These are phyloP conservation scores for Trichophyton schoenleinii DNA, from an alignment of 2,329 filamentous ascomycete genomes.

Conservation along the genomic window DNA sequence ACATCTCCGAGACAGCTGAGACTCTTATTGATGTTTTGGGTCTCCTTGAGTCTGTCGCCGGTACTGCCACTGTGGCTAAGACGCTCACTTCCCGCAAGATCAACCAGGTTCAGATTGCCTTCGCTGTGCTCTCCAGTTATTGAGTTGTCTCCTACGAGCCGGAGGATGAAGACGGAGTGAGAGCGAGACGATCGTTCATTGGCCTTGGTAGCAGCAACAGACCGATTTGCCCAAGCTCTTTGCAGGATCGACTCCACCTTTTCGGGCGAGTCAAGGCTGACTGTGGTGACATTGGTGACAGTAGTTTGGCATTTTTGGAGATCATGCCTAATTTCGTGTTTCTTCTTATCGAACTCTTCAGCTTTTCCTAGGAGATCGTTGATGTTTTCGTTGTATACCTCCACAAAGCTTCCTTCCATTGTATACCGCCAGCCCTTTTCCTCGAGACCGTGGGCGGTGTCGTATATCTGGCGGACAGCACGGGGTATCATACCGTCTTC, in stretches of 20 bases:
- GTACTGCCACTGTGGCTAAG: conserved; percentile 77
- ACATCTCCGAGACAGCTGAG: conserved; percentile 87
- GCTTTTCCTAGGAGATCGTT: conserved; percentile 72
- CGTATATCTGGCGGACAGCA: conserved; percentile 86
- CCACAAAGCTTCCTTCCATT: conserved; percentile 90
- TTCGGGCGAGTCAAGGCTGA: conserved; percentile 63
- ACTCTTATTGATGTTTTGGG: conserved; percentile 94
- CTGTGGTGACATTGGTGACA: conserved; percentile 66
- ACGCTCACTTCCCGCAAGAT: conserved; percentile 85
- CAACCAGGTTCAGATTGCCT: conserved; percentile 88
- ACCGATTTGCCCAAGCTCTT: conserved; percentile 72
- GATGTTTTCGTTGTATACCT: conserved; percentile 96
- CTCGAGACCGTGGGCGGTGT: conserved; percentile 67
- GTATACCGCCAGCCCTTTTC: conserved; percentile 90
- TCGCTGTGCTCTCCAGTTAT: conserved; percentile 75
- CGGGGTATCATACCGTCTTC: conserved; percentile 88
- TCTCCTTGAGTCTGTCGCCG: conserved; percentile 80
- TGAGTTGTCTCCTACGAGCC: conserved; percentile 52
- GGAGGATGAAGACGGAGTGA: conserved; percentile 90
- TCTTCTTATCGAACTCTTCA: conserved; percentile 62
- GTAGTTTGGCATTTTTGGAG: conserved; percentile 66
- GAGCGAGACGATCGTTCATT: conserved; percentile 91
- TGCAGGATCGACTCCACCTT: conserved; percentile 69
- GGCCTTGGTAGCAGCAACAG: conserved; percentile 90
- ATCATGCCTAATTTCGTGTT: conserved; percentile 82